A percentile compares a stretch with the other conserved stretches of the same genome.
Evolutionary conservation across 2,329 filamentous ascomycete species (phyloP).

Genomic region (Fusarium verrucosum): DNA sequence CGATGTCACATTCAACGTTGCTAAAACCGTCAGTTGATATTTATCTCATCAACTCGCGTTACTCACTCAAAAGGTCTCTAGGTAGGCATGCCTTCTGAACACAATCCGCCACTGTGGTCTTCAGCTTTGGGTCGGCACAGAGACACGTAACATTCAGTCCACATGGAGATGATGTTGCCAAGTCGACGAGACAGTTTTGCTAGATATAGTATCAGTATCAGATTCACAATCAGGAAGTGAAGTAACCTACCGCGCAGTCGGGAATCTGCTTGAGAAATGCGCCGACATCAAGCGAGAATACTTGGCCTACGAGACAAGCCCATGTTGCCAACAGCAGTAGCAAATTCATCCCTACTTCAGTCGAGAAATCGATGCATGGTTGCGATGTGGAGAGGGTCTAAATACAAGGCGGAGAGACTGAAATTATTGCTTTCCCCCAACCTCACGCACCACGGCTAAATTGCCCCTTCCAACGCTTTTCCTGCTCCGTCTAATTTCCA

Average conservation of each 20-base stretch:
- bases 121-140: constrained; percentile 2
- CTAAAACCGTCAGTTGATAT: not conserved
- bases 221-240: accelerated
- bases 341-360: constrained; percentile 3
- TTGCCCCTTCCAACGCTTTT: too few species aligned
- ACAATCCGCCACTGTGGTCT: not conserved
- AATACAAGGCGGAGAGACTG: not conserved
- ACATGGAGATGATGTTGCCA: constrained; percentile 3
- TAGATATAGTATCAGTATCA: accelerated
- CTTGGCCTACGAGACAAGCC: constrained; percentile 5
- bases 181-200: constrained; percentile 2
- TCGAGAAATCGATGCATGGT: not conserved
- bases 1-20: not conserved
- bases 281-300: not conserved
- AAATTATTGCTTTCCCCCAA: not conserved
- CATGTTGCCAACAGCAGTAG: constrained; percentile 7
- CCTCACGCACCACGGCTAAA: too few species aligned
- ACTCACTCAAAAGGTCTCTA: not conserved
- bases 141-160: constrained; percentile 8
- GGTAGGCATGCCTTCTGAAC: not conserved
- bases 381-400: not conserved
- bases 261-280: constrained; percentile 7
- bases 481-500: too few species aligned
- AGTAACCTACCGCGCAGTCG: constrained; percentile 6
- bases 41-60: accelerated